Percentiles rank a stretch among this genome's conserved stretches.
Conservation (phyloP, 306 rosid genomes). For the Fagus sylvatica region DNA sequence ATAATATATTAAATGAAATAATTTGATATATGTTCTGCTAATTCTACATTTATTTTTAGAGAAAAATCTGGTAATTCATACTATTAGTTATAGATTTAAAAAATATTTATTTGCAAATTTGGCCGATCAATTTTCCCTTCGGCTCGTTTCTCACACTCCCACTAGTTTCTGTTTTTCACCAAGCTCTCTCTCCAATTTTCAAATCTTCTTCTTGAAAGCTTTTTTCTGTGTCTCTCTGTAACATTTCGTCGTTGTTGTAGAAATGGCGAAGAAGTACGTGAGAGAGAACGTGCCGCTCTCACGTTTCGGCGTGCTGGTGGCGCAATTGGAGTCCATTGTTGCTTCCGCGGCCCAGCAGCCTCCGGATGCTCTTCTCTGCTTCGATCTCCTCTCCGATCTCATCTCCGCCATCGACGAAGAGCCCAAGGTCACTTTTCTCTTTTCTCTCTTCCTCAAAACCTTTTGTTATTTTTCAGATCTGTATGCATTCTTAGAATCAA, state of each 20-base stretch:
- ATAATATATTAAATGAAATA: no score
- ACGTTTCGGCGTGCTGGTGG: slow-evolving; percentile 91
- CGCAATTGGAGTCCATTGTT: slow-evolving; percentile 94
- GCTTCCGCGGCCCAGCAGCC: slow-evolving; percentile 80
- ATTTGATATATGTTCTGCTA: no score
- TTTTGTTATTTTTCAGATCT: slow-evolving; percentile 10
- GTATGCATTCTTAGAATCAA: not conserved
- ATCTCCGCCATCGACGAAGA: slow-evolving; percentile 84
- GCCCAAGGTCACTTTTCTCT: slow-evolving; percentile 57
- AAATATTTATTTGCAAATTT: no score
- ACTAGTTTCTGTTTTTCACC: not conserved
- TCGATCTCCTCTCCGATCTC: slow-evolving; percentile 99
- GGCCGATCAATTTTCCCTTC: no score
- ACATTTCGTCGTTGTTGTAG: not conserved
- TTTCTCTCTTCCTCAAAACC: not conserved
- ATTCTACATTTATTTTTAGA: no score
- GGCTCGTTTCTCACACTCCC: not conserved
- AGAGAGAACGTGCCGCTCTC: slow-evolving; percentile 77
- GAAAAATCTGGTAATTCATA: no score
- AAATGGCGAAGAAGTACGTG: slow-evolving; percentile 59
- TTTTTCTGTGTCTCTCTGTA: not conserved
- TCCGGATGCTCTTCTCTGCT: slow-evolving; percentile 93
- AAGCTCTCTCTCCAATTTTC: not conserved
- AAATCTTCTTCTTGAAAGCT: not conserved
- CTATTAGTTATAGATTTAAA: no score